Evolutionary conservation across 2,329 filamentous ascomycete genomes (phyloP).

Genomic region (Nothophoma quercina): DNA sequence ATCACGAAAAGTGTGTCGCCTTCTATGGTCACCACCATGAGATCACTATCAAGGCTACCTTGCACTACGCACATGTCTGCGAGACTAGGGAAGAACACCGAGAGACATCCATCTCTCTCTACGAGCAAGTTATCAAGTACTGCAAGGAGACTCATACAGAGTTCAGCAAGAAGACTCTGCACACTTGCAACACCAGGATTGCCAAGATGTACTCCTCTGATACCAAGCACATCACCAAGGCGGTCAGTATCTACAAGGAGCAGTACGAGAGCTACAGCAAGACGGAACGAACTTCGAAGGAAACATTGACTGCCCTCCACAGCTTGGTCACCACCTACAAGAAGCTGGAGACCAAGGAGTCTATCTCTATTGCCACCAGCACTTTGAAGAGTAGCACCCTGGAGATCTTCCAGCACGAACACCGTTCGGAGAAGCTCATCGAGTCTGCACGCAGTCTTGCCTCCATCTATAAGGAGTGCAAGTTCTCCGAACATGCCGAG

Average conservation of each 20-base stretch:
- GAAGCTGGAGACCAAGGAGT: conserved; percentile 33
- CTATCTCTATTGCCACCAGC: conserved; percentile 24
- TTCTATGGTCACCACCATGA: conserved; percentile 48
- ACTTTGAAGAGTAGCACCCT: conserved; percentile 27
- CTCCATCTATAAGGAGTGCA: conserved; percentile 30
- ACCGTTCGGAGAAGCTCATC: conserved; percentile 26
- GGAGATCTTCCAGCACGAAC: conserved; percentile 32
- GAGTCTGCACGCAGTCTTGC: conserved; percentile 32
- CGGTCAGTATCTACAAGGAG: conserved; percentile 28
- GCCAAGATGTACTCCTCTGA: conserved; percentile 57
- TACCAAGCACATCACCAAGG: conserved; percentile 37
- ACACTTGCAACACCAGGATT: conserved; percentile 59
- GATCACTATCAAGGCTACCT: conserved; percentile 49
- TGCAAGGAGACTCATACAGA: conserved; percentile 30
- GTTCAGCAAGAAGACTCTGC: conserved; percentile 43
- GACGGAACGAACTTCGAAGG: conserved; percentile 24
- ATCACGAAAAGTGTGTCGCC: conserved; percentile 56
- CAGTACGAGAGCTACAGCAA: conserved; percentile 26
- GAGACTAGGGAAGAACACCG: conserved; percentile 41
- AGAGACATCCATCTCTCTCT: conserved; percentile 28
- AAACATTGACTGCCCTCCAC: conserved; percentile 27
- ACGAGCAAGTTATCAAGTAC: conserved; percentile 31
- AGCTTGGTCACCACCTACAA: conserved; percentile 29
- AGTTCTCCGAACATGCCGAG: conserved; percentile 23
- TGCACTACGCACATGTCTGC: conserved; percentile 54